These are phyloP conservation scores for Aspergillus ruber DNA, from an alignment of 2,329 filamentous ascomycete genomes.

Conservation along the genomic window DNA sequence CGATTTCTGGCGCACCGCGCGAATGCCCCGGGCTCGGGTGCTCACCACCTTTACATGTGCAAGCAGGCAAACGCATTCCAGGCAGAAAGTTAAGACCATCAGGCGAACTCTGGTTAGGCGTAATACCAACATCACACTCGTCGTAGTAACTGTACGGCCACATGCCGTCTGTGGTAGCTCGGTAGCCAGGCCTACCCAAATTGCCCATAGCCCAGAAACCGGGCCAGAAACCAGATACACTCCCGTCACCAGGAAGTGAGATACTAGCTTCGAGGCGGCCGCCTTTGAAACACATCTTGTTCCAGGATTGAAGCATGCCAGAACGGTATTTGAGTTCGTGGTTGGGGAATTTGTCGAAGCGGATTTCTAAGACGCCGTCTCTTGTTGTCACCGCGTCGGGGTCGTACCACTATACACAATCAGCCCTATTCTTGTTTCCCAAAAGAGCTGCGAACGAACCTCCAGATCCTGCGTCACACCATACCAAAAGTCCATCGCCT, in stretches of 20 bases:
- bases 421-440: constrained; percentile 1
- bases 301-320: constrained; percentile 71
- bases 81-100: constrained; percentile 62
- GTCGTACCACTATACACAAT: constrained; percentile 56
- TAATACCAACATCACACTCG: constrained; percentile 63
- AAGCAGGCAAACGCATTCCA: constrained; percentile 64
- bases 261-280: constrained; percentile 64
- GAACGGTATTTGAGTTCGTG: constrained; percentile 62
- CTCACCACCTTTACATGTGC: constrained; percentile 58
- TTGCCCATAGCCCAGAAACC: constrained; percentile 74
- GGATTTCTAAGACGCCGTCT: constrained; percentile 57
- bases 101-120: constrained; percentile 61
- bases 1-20: constrained; percentile 64
- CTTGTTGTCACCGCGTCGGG: constrained; percentile 59
- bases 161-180: constrained; percentile 63
- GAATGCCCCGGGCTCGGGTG: constrained; percentile 61
- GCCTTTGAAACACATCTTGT: constrained; percentile 66
- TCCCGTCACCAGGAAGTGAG: constrained; percentile 61
- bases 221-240: constrained; percentile 65
- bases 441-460: constrained; percentile 31
- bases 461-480: constrained; percentile 64
- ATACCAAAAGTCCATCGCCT: constrained; percentile 65
- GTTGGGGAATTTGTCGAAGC: constrained; percentile 59
- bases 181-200: constrained; percentile 61
- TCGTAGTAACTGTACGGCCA: constrained; percentile 70